Evolutionary conservation across 805 yeast species (phyloP), one percentile per base, ranked within the genome.

Genomic region (Alloascoidea hylecoeti): DNA sequence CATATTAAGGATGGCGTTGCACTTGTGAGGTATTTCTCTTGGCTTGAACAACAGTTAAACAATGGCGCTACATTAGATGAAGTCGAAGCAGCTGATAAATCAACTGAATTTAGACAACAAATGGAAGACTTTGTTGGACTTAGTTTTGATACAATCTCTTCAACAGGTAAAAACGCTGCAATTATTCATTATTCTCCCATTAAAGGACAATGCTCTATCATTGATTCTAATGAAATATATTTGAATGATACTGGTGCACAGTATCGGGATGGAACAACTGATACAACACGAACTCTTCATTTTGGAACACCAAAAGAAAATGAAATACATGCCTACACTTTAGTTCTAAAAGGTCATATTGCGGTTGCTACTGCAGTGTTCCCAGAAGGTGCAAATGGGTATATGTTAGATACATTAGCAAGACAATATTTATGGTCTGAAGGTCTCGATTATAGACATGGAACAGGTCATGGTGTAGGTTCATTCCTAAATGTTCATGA

Each of bases 391-490:
- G 70, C 83, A 1, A 71, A 79, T 5, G 95, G 96, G 0, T 68
- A 72, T 39, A 70, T 73, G 50, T 71, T 92, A 23, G 98, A 92
- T 52, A 63, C 75, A 0, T 64, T 86, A 38, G 95, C 96, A 0
- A 68, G 98, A 45, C 86, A 79, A 56, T 78, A 72, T 38, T 60
- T 92, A 42, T 82, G 94, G 86, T 63, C 72, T 32, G 65, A 74
- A 38, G 97, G 97, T 0, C 62, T 84, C 36, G 92, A 83, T 53
- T 92, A 82, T 55, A 72, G 78, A 44, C 98, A 92, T 57, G 97
- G 98, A 5, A 85, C 97, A 0, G 96, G 97, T 2, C 98, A 92
- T 57, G 98, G 98, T 3, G 81, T 92, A n/a, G 97, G 96, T 2
- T 69, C 88, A 15, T 89, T 69, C 53, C 72, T 94, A 35, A 79